Base-by-base conservation (phyloP, 768 basidiomycete species). In the Suillus plorans region DNA sequence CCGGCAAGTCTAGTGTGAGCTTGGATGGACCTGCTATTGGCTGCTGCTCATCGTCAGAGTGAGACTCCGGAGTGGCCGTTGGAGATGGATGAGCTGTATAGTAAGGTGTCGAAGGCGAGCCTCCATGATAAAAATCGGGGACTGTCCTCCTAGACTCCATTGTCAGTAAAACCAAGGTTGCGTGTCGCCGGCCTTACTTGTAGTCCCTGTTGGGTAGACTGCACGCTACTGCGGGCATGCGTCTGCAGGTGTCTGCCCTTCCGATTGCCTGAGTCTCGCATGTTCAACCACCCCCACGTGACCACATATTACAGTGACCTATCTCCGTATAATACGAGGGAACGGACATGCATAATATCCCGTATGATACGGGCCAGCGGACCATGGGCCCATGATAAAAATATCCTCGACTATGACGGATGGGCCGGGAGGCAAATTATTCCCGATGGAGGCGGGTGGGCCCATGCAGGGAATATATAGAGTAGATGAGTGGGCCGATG, bases 81-180 rank as follows among this genome's bases (percentile, higher is more conserved):
- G 31, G 75, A 20, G 75, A 72, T 28, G 76, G 72, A 22, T 71
- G 68, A 36, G 75, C 75, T 31, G 75, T 76, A 39, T 75, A 76
- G 60, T 77, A 77, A 10, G 76, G 74, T 49, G 75, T 77, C 20
- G 53, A 55, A 13, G 53, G 53, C 5, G 34, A 55, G n/a, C 53
- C 12, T 12, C 53, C 53, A 55, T 34, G 52, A 31, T 53, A 53
- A 53, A 53, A 53, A 53, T 34, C 28, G 7, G 28, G 28, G 28
- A 28, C 52, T 10, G 28, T 53, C 18, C 52, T 53, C 52, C 52
- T 53, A 53, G 52, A 53, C 28, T 31, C 52, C 52, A 53, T 53
- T 53, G 5, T 28, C 16, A 20, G 31, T 34, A 4, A 53, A 31
- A 31, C 16, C 28, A 28, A 53, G 28, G 52, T 18, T 53, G 28